Conservation (phyloP, 306 rosid species). For the Dalbergia oliveri region DNA sequence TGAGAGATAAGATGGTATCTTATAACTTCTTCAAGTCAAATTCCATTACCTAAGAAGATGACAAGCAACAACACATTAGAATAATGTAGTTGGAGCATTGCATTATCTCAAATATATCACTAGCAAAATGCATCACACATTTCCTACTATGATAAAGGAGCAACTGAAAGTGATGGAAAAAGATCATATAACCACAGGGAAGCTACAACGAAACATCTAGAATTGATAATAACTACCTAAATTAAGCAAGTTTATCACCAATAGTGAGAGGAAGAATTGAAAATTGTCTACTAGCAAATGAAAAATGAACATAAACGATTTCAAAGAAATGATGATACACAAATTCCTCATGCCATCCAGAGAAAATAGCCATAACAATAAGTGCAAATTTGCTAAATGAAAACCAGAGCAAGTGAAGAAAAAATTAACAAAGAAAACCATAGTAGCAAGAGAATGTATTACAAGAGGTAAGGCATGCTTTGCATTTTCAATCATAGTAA, state of each 20-base stretch:
- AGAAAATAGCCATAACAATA: too few species aligned
- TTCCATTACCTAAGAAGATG: too few species aligned
- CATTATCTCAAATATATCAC: too few species aligned
- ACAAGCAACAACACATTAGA: too few species aligned
- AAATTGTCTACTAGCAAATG: neutral
- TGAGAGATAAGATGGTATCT: too few species aligned
- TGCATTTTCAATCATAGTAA: constrained; percentile 13
- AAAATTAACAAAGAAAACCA: neutral
- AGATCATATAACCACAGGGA: neutral
- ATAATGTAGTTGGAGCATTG: too few species aligned
- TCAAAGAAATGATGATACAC: neutral
- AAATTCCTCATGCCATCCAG: neutral
- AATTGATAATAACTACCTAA: neutral
- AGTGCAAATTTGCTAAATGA: neutral
- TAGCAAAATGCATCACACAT: too few species aligned
- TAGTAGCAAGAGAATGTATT: constrained; percentile 27
- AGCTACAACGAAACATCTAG: neutral
- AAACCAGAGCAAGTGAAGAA: neutral
- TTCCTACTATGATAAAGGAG: too few species aligned
- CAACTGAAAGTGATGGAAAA: too few species aligned
- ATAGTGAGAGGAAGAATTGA: neutral
- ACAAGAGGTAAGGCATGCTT: neutral
- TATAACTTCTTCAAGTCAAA: too few species aligned
- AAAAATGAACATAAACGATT: neutral
- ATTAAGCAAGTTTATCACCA: neutral